Conservation (phyloP, 768 basidiomycete species). For the Cyclocybe aegerita region DNA sequence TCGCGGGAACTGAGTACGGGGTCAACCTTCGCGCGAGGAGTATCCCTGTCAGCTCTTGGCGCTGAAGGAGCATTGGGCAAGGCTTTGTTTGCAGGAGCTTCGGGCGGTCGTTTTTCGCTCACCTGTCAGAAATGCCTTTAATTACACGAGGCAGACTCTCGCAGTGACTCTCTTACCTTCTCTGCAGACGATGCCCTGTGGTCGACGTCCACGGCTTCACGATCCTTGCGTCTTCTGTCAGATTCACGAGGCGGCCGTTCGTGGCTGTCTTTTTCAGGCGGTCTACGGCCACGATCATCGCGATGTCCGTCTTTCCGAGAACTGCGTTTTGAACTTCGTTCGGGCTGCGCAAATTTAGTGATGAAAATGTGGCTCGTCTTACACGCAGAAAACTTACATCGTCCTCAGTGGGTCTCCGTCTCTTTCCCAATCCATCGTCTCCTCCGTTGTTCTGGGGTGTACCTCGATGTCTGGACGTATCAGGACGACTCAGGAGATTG, state of each 20-base stretch:
- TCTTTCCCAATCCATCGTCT: constrained; percentile 74
- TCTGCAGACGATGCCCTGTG: constrained; percentile 48
- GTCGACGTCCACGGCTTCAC: constrained; percentile 54
- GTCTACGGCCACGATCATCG: constrained; percentile 69
- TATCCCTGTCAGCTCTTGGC: constrained; percentile 47
- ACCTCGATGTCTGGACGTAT: constrained; percentile 54
- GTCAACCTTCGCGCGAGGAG: constrained; percentile 16
- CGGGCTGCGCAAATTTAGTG: constrained; percentile 43
- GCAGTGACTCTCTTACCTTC: constrained; percentile 45
- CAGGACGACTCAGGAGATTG: constrained; percentile 57
- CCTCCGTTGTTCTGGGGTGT: constrained; percentile 26
- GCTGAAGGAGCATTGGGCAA: constrained; percentile 66
- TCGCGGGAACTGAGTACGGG: constrained; percentile 32
- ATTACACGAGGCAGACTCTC: not conserved
- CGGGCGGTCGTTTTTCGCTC: constrained; percentile 55
- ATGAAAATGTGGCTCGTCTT: constrained; percentile 10
- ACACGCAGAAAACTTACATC: constrained; percentile 50
- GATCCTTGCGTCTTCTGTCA: constrained; percentile 66
- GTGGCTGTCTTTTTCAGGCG: constrained; percentile 71
- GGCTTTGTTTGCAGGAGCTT: constrained; percentile 48
- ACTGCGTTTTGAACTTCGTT: constrained; percentile 77
- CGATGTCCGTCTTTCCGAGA: constrained; percentile 78
- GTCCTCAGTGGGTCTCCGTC: constrained; percentile 67
- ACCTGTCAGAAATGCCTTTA: constrained; percentile 27
- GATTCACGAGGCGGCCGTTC: constrained; percentile 48